Percentiles rank a stretch among this genome's conserved stretches.
Evolutionary conservation across 805 yeast species (phyloP).

Genomic region (Wickerhamiella vanderwaltii): DNA sequence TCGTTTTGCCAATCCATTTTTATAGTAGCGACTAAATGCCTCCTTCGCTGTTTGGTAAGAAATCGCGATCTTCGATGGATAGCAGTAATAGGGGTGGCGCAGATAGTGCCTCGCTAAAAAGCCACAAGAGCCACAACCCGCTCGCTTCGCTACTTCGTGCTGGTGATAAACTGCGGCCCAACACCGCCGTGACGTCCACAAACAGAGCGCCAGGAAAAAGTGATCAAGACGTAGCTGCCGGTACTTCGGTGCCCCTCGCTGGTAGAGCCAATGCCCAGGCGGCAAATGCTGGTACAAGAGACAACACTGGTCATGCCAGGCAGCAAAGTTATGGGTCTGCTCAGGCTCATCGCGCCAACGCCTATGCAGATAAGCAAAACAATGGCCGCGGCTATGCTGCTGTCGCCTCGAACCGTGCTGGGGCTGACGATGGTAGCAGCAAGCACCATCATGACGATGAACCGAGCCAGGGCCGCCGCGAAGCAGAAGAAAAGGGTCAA

Average conservation of each 20-base stretch:
- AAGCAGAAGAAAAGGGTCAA: not conserved
- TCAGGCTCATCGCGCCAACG: not conserved
- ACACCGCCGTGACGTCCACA: slow-evolving; percentile 24
- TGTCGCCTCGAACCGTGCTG: too few species aligned
- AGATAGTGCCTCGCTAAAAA: slow-evolving; percentile 4
- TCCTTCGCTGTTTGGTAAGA: slow-evolving; percentile 7
- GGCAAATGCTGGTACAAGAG: slow-evolving; percentile 19
- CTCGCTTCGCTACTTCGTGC: slow-evolving; percentile 16
- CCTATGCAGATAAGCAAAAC: not conserved
- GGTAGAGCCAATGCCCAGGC: slow-evolving; percentile 21
- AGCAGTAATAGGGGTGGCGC: not conserved
- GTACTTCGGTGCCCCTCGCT: slow-evolving; percentile 25
- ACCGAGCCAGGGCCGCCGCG: not conserved
- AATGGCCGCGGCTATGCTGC: not conserved
- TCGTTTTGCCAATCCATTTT: too few species aligned
- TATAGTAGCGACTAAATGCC: slow-evolving; percentile 6
- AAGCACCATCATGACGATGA: not conserved
- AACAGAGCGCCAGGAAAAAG: slow-evolving; percentile 23
- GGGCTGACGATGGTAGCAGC: not conserved
- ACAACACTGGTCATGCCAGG: not conserved
- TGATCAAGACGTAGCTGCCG: slow-evolving; percentile 21
- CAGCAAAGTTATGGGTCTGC: too few species aligned
- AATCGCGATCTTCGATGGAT: slow-evolving; percentile 8
- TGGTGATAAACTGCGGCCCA: slow-evolving; percentile 20
- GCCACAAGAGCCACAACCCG: slow-evolving; percentile 12